Base-by-base conservation (phyloP, 805 yeast genomes). In the Candida coleopterorum region DNA sequence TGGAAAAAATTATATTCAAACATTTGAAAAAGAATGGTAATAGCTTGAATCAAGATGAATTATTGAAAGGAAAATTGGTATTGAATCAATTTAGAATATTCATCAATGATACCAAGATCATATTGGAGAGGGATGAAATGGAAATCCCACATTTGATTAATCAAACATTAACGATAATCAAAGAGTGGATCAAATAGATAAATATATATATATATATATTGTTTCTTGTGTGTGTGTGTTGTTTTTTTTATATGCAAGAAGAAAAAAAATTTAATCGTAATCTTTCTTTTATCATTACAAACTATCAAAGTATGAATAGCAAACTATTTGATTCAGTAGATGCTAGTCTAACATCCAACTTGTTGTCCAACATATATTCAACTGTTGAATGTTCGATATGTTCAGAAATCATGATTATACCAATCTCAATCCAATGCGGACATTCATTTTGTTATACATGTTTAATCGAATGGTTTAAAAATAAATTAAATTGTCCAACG, bases 401-500 rank as follows among this genome's bases (percentile, higher is more conserved):
- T 49, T 78, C 80, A 24, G 90, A 83, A 35, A 58, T 73, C 34
- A 77, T 83, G 82, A 72, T 68, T 43, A 71, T 72, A 2, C 90
- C 93, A 2, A 75, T 78, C 47, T 62, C 75, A 47, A 64, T 78
- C 0, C 55, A 64, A 9, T 84, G 93, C 60, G 90, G 90, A 2
- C 93, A 84, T 52, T 74, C 82, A 21, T 82, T 77, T 47, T 84
- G 90, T 55, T 83, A 83, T 51, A 72, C 62, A 16, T 63, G 90
- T 52, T 52, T 81, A n/a, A 59, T 64, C 14, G 66, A 70, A 17
- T 83, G 93, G 90, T 72, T 81, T 31, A 61, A 61, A 11, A 69
- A 61, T 28, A 74, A 72, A 38, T 59, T 70, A 35, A 67, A 75
- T n/a, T 83, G 93, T 55, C 90, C 93, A 0, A 63, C 79, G 6